Evolutionary conservation across 805 yeast genomes (phyloP).

Genomic region (Pichia paraexigua): DNA sequence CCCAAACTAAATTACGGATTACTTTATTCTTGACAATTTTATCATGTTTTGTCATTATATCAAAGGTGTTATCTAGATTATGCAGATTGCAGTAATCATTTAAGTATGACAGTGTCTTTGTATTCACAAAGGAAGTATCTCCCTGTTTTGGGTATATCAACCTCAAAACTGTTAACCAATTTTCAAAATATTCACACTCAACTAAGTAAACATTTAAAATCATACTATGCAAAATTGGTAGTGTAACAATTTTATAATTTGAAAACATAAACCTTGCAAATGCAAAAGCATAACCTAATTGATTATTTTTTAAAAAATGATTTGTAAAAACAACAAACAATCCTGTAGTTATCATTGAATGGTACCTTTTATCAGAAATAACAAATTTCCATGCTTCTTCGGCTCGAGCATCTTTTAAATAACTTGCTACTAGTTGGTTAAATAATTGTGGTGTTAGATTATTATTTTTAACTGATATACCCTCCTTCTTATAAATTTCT

Average conservation of each 20-base stretch:
- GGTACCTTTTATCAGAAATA: background rate
- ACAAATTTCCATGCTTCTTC: slow-evolving; percentile 17
- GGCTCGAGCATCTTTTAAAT: slow-evolving; percentile 11
- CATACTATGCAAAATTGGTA: slow-evolving; percentile 13
- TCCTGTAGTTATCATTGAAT: background rate
- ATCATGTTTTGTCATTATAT: slow-evolving; percentile 10
- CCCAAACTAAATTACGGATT: slow-evolving; percentile 19
- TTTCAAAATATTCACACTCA: slow-evolving; percentile 18
- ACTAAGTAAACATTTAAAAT: slow-evolving; percentile 16
- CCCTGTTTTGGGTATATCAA: slow-evolving; percentile 5
- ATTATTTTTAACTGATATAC: slow-evolving; percentile 4
- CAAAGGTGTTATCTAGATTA: slow-evolving; percentile 14
- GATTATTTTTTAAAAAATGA: slow-evolving; percentile 16
- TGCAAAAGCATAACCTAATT: slow-evolving; percentile 22
- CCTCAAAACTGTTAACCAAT: slow-evolving; percentile 19
- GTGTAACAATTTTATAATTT: slow-evolving; percentile 9
- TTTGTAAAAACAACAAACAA: slow-evolving; percentile 14
- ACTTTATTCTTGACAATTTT: slow-evolving; percentile 3
- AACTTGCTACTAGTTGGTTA: slow-evolving; percentile 18
- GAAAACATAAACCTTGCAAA: slow-evolving; percentile 16
- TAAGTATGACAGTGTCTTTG: slow-evolving; percentile 6
- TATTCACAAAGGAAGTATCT: background rate
- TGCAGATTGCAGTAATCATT: slow-evolving; percentile 19
- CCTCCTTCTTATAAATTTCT: slow-evolving; percentile 11
- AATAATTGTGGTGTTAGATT: slow-evolving; percentile 12